phyloP scores from a whole-genome alignment of 768 basidiomycete genomes.

The Trametes elegans region DNA sequence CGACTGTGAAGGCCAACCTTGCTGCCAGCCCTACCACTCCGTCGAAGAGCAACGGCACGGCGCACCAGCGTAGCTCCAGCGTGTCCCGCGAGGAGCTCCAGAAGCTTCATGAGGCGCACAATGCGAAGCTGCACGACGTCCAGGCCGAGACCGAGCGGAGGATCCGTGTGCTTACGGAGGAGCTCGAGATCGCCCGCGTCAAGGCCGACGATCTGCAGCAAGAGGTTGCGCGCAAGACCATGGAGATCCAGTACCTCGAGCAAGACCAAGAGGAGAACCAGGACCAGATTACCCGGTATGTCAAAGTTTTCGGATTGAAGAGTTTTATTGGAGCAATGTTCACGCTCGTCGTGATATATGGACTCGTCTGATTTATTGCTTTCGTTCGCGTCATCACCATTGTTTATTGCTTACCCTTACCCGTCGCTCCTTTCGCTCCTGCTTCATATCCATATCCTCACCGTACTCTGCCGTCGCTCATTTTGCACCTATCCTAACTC shows the following conservation, averaged over 20 bases:
- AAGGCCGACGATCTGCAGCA: slow-evolving; percentile 55
- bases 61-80: slow-evolving; percentile 39
- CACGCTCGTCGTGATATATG: slow-evolving; percentile 55
- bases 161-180: slow-evolving; percentile 48
- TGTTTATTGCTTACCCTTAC: slow-evolving; percentile 33
- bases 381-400: background rate
- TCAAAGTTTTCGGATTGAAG: slow-evolving; percentile 57
- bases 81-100: slow-evolving; percentile 78
- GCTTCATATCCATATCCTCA: slow-evolving; percentile 26
- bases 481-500: slow-evolving; percentile 10
- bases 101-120: slow-evolving; percentile 80
- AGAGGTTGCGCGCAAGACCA: slow-evolving; percentile 64
- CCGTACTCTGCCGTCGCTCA: slow-evolving; percentile 5
- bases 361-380: slow-evolving; percentile 28
- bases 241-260: slow-evolving; percentile 82
- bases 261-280: slow-evolving; percentile 75
- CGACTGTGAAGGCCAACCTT: slow-evolving; percentile 57
- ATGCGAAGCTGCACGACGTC: slow-evolving; percentile 73
- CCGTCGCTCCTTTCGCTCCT: slow-evolving; percentile 9
- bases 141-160: slow-evolving; percentile 64
- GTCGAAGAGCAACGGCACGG: slow-evolving; percentile 55
- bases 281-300: slow-evolving; percentile 79
- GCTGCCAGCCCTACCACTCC: slow-evolving; percentile 45
- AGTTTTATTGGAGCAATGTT: slow-evolving; percentile 50
- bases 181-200: slow-evolving; percentile 51